Percentiles rank a stretch among this genome's conserved stretches.
Conservation (phyloP, 768 basidiomycete species). For the Lactarius pseudohatsudake region DNA sequence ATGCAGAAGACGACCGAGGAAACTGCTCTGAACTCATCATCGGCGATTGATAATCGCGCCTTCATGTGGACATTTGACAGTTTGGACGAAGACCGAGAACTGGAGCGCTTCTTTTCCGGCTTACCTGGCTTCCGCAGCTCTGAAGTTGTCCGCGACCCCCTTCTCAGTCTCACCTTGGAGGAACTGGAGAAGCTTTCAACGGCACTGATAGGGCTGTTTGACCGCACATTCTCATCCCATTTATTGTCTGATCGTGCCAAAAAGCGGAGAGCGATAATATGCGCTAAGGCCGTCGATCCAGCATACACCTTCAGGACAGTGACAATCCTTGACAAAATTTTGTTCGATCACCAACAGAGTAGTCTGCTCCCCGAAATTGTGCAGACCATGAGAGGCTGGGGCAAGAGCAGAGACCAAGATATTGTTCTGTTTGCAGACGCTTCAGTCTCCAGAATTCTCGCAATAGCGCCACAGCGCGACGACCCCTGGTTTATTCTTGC, state of each 20-base stretch:
- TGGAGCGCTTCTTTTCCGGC: neutral
- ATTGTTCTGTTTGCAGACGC: neutral
- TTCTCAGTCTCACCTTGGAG: neutral
- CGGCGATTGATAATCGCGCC: neutral
- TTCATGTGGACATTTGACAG: neutral
- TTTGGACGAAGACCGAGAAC: neutral
- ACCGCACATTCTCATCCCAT: neutral
- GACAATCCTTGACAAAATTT: neutral
- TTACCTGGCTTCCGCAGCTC: conserved; percentile 1
- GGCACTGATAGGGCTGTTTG: neutral
- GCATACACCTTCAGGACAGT: neutral
- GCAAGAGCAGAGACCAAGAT: neutral
- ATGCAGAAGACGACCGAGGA: neutral
- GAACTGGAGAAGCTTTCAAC: neutral
- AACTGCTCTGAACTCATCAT: neutral
- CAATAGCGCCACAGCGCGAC: neutral
- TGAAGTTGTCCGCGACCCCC: neutral
- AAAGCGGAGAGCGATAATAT: neutral
- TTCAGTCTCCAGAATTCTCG: neutral
- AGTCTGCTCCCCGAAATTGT: neutral
- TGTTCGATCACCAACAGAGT: neutral
- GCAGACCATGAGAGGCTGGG: neutral
- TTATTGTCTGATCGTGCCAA: neutral
- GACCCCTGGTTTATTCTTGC: neutral
- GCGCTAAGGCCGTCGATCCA: neutral